These are phyloP conservation scores for Beauveria scarabaeidicola DNA, from an alignment of 2,329 filamentous ascomycete species.

Conservation along the genomic window DNA sequence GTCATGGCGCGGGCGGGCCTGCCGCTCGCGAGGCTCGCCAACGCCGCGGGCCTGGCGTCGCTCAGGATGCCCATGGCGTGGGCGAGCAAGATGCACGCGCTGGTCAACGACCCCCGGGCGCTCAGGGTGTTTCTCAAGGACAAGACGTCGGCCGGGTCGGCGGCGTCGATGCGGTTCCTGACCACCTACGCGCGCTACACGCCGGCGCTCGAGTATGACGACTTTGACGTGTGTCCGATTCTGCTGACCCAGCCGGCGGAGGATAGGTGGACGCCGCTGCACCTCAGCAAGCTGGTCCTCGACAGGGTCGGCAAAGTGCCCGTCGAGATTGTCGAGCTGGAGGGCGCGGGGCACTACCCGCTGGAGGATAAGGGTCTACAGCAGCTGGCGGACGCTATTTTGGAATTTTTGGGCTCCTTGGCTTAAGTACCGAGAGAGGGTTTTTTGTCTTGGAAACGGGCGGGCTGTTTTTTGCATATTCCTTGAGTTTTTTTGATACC, in stretches of 20 bases:
- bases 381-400: background rate
- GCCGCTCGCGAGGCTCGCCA: background rate
- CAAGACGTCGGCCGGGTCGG: background rate
- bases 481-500: too few species aligned
- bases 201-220: background rate
- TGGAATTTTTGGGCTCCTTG: background rate
- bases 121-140: background rate
- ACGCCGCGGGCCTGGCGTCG: background rate
- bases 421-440: background rate
- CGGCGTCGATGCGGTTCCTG: background rate
- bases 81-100: background rate
- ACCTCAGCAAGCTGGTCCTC: background rate
- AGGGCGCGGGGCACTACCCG: conserved; percentile 1
- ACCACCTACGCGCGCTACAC: background rate
- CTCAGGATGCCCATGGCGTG: background rate
- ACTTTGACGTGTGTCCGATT: background rate
- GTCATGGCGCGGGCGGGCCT: background rate
- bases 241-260: background rate
- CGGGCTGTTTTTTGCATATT: too few species aligned
- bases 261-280: conserved; percentile 1
- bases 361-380: background rate
- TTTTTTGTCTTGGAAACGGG: background rate
- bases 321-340: background rate
- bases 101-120: background rate
- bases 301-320: background rate